Evolutionary conservation across 305 asterid genomes (phyloP), one percentile per base, ranked within the genome.

Genomic region (Fraxinus nigra): DNA sequence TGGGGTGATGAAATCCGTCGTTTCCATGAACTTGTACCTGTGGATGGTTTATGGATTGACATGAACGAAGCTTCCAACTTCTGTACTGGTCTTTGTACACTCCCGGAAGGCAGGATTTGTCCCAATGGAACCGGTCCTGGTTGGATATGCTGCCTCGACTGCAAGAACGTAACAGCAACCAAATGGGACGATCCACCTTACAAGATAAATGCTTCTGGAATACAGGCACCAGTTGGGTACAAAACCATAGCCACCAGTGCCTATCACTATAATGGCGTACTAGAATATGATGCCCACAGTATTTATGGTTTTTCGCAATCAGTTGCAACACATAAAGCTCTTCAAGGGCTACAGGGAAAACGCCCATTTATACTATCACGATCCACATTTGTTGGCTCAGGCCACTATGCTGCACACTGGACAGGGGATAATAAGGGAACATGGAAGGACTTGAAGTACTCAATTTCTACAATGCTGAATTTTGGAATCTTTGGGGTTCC

Each of bases 241-340:
- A 70, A 70, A 70, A 70, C 76, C 11, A 70, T 70, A 30, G 76
- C 76, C 76, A 70, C 76, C 5, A 70, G 76, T 70, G 76, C 76
- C 18, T 22, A 35, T 30, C 76, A 70, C 10, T 33, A 70, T 16
- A 70, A 70, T 70, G 76, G 76, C 8, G 46, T 70, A 30, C 24
- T 70, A n/a, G 76, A 70, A 35, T 70, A 70, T 70, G 76, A 70
- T 70, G 76, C 76, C 18, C 76, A 70, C 37, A 70, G 46, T 70
- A 70, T 70, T 70, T 70, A 70, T 70, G 76, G 76, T 30, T 70
- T 70, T 35, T 70, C 76, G 3, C 43, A 70, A 33, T 7, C 76
- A 32, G 37, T 70, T 30, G 76, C 76, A 32, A 70, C 76, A 0
- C 43, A 32, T 18, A 70, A 32, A 18, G 76, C 43, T 70, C 76